Evolutionary conservation across 164 flowering plant species (phyloP), one percentile per base, ranked within the genome.

Genomic region (Akebia trifoliata): DNA sequence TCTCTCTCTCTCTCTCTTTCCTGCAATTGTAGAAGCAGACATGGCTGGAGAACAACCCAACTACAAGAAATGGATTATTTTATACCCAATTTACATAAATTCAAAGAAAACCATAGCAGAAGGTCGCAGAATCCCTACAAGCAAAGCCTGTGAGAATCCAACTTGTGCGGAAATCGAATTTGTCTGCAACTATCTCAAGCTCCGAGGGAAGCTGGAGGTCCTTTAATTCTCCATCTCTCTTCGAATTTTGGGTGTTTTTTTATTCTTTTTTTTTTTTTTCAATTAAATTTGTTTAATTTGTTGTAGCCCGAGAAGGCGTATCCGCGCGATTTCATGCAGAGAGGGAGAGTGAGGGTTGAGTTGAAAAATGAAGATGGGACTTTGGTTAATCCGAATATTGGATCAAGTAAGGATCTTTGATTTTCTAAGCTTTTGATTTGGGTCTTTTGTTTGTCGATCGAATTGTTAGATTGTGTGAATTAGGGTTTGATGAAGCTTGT

Each of bases 241-340:
- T 29, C 31, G 12, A 28, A 4, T 49, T 26, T 30, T 26, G 1
- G 1, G 10, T 25, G 17, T 34, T 29, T 24, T 22, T 14, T 9
- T 48, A 31, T 18, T 17, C 22, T 28, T 35, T 49, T 43, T 12
- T 39, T 55, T 47, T 28, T 55, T 28, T 18, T 1, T 37, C 7
- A 35, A 12, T 21, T 50, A 48, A 35, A 25, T 21, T 4, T 20
- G 9, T 21, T 44, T 30, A 53, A 4, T 17, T 9, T 53, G 0
- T 56, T 66, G 59, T 66, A 88, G 98, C 38, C 74, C 46, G 95
- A 89, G 51, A 86, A 92, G 82, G 96, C 95, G 6, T 92, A 92
- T 74, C 93, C 98, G 0, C 82, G 96, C 3, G 94, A 92, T 69
- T 92, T 85, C 64, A 81, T 87, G 93, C 96, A 92, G 73, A 65